A percentile compares a stretch with the other conserved stretches of the same genome.
phyloP scores from a whole-genome alignment of 2,329 filamentous ascomycete genomes.

The Colletotrichum abscissum region DNA sequence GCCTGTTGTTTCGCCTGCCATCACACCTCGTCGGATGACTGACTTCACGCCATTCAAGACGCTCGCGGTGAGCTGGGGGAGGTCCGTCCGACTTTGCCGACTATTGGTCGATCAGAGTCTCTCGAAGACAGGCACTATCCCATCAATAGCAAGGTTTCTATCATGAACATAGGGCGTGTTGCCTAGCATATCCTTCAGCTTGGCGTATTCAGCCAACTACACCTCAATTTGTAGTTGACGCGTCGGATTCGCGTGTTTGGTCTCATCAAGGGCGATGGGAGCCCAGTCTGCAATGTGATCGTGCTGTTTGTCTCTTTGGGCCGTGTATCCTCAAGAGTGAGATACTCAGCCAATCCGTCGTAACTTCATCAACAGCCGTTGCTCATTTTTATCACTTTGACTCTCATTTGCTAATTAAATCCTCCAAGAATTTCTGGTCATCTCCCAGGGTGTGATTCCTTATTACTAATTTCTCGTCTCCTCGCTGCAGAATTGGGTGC shows the following conservation, averaged over 20 bases:
- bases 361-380: background rate
- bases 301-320: background rate
- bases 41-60: background rate
- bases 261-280: background rate
- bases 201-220: background rate
- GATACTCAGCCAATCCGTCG: background rate
- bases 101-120: background rate
- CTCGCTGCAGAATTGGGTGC: no score
- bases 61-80: background rate
- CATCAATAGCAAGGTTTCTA: background rate
- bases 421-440: no score
- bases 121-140: background rate
- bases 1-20: background rate
- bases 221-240: no score
- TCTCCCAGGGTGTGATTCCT: no score
- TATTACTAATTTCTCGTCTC: no score
- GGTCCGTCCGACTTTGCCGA: background rate
- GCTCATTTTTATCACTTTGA: no score
- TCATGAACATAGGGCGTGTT: background rate
- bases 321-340: background rate
- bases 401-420: no score
- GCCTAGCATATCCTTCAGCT: no score
- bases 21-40: background rate
- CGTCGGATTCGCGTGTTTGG: background rate
- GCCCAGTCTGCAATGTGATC: background rate